These are phyloP conservation scores for Gynostemma pentaphyllum DNA, from an alignment of 306 rosid genomes.

Conservation along the genomic window DNA sequence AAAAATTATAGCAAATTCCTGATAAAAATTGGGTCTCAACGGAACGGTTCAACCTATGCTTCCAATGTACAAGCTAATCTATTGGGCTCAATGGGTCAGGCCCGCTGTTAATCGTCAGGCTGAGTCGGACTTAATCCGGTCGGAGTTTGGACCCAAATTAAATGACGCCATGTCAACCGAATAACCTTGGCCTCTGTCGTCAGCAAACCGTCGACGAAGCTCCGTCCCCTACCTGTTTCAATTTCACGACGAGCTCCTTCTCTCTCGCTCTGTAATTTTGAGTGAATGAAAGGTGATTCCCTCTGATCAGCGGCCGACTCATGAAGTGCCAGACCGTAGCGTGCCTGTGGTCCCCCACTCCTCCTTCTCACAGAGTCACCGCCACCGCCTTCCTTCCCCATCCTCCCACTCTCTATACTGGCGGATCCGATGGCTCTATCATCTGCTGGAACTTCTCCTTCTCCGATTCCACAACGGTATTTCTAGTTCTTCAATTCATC, in stretches of 20 bases:
- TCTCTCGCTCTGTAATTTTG: not conserved
- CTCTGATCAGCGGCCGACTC: conserved; percentile 28
- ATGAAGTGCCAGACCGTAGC: conserved; percentile 94
- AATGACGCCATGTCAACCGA: not conserved
- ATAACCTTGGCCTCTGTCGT: not conserved
- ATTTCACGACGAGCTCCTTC: conserved; percentile 3
- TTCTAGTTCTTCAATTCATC: conserved; percentile 1
- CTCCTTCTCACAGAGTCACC: conserved; percentile 62
- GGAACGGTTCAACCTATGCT: too few relatives aligned
- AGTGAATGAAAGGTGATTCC: conserved; percentile 3
- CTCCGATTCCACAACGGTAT: conserved; percentile 49
- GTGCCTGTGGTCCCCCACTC: conserved; percentile 71
- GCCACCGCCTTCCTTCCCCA: conserved; percentile 46
- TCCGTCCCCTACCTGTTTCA: not conserved
- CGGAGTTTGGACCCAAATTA: not conserved
- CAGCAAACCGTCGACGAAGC: conserved; percentile 1
- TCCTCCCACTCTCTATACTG: conserved; percentile 70
- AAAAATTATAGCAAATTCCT: too few relatives aligned
- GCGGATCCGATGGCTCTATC: conserved; percentile 94
- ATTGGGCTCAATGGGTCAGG: not conserved
- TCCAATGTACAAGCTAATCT: not conserved
- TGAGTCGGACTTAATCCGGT: not conserved
- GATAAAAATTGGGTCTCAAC: too few relatives aligned
- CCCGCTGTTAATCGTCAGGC: not conserved
- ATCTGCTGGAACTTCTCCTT: conserved; percentile 74